Base-by-base conservation (phyloP, 441 rosid species). In the Adansonia madagascariensis region DNA sequence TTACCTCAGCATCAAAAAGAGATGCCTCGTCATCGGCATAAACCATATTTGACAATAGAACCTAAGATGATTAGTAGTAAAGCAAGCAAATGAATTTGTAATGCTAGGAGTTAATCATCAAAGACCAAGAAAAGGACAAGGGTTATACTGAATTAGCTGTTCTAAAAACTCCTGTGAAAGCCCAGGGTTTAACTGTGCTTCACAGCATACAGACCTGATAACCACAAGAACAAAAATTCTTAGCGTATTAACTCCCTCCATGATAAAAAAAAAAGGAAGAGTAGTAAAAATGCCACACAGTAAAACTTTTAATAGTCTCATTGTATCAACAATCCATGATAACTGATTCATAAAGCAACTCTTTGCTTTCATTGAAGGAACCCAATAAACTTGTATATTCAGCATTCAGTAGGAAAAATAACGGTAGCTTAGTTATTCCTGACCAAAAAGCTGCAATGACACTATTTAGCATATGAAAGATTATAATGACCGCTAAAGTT, bases 21-120 rank as follows among this genome's bases (percentile, higher is more conserved):
- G 99, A 90, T 85, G 94, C 99, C 57, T 97, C 99, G 77, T 97
- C 99, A 20, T 94, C 98, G 72, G 97, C 95, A 81, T 97, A 97
- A 75, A 86, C 95, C 99, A 97, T 97, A 83, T 97, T 97, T 76
- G 97, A 88, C 81, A 97, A 82, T 79, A 97, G 86, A 84, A 90
- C 86, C 99, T 97, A 81, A 65, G 83, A 18, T 2, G 11, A 39
- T 27, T 65, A 8, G 53, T 27, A 59, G 59, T 59, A 75, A 61
- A 60, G 49, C 52, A 55, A 70, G 68, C 43, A 66, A 75, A 53
- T 31, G 18, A 63, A 18, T 63, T 35, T 35, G 1, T 12, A 14
- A 63, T 31, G 46, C 10, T 6, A 63, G 67, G 17, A 35, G 18
- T 35, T 31, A 62, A 35, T 27, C 44, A 3, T 66, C 74, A 55